Evolutionary conservation across 805 yeast genomes (phyloP).

Genomic region (Lachancea thermotolerans): DNA sequence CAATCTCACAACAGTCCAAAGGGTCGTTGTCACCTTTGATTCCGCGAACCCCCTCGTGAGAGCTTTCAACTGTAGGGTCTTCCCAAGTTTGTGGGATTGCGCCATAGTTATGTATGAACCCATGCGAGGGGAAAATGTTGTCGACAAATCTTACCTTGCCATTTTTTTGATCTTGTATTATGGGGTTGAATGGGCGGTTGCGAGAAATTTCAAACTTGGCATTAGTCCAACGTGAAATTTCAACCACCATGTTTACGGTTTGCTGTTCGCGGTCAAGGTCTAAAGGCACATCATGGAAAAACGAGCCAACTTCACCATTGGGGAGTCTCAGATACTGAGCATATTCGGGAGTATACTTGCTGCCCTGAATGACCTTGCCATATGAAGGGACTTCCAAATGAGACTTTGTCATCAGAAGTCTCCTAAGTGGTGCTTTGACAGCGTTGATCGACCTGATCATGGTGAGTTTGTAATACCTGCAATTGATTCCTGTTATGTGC

Average conservation of each 20-base stretch:
- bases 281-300: conserved; percentile 68
- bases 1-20: conserved; percentile 88
- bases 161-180: conserved; percentile 70
- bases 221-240: conserved; percentile 76
- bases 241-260: conserved; percentile 62
- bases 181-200: conserved; percentile 58
- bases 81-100: conserved; percentile 97
- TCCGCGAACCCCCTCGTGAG: conserved; percentile 38
- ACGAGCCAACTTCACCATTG: conserved; percentile 47
- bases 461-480: too few species aligned
- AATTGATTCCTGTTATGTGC: too few species aligned
- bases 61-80: conserved; percentile 59
- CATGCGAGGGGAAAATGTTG: conserved; percentile 76
- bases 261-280: conserved; percentile 35
- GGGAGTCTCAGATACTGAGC: conserved; percentile 40
- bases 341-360: conserved; percentile 35
- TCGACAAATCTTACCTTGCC: conserved; percentile 70
- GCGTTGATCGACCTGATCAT: conserved; percentile 1
- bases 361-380: conserved; percentile 26
- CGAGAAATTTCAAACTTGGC: conserved; percentile 76
- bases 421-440: conserved; percentile 6
- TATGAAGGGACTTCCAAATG: conserved; percentile 12
- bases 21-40: conserved; percentile 90
- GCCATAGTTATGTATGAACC: conserved; percentile 83
- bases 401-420: conserved; percentile 10